phyloP scores from a whole-genome alignment of 139 green algal species.

The Picochlorum sp. region DNA sequence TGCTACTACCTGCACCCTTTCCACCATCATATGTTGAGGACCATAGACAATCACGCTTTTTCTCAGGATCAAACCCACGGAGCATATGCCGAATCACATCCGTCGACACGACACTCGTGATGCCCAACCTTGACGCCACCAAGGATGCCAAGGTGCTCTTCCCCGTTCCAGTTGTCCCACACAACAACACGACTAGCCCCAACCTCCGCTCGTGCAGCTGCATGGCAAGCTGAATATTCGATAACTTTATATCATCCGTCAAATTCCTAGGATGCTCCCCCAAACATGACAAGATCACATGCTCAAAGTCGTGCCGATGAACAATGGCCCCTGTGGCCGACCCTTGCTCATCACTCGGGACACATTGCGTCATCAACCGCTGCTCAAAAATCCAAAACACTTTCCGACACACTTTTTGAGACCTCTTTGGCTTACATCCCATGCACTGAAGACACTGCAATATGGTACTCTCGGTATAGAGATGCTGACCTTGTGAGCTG shows the following conservation, averaged over 20 bases:
- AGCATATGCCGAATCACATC: conserved; percentile 84
- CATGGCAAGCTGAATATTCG: conserved; percentile 2
- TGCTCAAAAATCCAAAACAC: conserved; percentile 28
- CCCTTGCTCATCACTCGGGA: neutral
- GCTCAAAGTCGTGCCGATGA: conserved; percentile 18
- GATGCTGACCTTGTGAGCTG: neutral
- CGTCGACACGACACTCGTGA: conserved; percentile 84
- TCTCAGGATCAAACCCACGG: conserved; percentile 38
- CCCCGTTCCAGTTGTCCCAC: conserved; percentile 60
- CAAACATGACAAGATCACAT: conserved; percentile 30
- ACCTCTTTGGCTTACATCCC: conserved; percentile 67
- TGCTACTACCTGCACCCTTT: conserved; percentile 5
- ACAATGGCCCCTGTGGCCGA: conserved; percentile 17
- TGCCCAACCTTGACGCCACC: conserved; percentile 74
- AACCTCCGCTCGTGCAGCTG: conserved; percentile 3
- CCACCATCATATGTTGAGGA: conserved; percentile 84
- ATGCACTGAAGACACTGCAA: conserved; percentile 58
- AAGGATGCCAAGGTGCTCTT: conserved; percentile 92
- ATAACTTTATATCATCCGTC: neutral
- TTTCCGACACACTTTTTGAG: conserved; percentile 44
- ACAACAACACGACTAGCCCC: conserved; percentile 23
- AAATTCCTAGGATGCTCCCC: neutral
- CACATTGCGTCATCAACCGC: conserved; percentile 6
- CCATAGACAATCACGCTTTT: conserved; percentile 68
- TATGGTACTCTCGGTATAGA: conserved; percentile 64